Conservation (phyloP, 495 filamentous ascomycete species). For the Aspergillus saccharolyticus region DNA sequence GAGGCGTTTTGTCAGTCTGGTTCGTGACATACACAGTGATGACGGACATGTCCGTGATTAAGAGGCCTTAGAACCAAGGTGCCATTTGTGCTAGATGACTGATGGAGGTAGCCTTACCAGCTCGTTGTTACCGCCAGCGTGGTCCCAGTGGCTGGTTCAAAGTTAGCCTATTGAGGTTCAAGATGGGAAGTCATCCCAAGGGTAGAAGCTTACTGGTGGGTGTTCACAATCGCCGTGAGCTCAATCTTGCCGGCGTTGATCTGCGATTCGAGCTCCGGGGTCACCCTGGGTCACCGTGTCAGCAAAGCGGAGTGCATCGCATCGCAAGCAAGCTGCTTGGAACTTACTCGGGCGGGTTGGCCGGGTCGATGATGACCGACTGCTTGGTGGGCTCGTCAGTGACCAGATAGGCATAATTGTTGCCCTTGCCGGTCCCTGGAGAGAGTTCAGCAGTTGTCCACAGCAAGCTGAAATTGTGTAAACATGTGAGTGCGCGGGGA, state of each 20-base stretch:
- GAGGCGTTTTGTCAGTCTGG: conserved; percentile 17
- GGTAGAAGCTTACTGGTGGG: conserved; percentile 88
- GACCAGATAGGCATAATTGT: conserved; percentile 97
- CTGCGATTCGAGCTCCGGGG: conserved; percentile 70
- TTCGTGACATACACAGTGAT: conserved; percentile 3
- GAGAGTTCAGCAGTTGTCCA: conserved; percentile 2
- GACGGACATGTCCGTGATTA: no score
- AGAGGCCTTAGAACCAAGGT: no score
- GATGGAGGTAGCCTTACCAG: conserved; percentile 46
- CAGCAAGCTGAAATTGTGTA: neutral
- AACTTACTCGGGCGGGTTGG: conserved; percentile 82
- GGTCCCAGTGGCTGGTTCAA: conserved; percentile 75
- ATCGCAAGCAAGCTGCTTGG: neutral
- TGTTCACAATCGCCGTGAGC: conserved; percentile 86
- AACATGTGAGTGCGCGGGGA: neutral
- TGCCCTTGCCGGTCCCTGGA: conserved; percentile 80
- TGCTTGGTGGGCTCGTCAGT: conserved; percentile 85
- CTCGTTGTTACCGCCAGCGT: conserved; percentile 85
- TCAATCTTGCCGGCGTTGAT: conserved; percentile 69
- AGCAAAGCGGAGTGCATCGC: neutral
- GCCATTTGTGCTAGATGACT: no score
- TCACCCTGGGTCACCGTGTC: conserved; percentile 54
- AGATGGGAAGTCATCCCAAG: no score
- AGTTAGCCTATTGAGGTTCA: no score
- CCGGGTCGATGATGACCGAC: conserved; percentile 94